These are phyloP conservation scores for Nicotiana sylvestris DNA, from an alignment of 257 asterid species.

Conservation along the genomic window DNA sequence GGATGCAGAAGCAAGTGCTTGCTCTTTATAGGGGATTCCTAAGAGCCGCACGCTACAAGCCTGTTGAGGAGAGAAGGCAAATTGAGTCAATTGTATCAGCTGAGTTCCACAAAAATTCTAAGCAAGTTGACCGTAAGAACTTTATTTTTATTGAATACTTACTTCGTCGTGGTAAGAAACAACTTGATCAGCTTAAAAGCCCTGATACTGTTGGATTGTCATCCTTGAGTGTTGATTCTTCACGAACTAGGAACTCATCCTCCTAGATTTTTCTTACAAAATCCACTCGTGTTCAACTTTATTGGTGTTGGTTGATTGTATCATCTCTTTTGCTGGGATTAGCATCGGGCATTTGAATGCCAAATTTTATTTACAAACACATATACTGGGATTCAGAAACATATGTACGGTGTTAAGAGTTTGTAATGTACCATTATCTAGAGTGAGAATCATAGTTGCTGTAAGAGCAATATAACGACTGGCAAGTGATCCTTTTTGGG, in stretches of 20 bases:
- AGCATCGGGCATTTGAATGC: not conserved
- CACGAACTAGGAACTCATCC: slow-evolving; percentile 28
- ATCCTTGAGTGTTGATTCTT: slow-evolving; percentile 36
- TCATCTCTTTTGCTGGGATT: not conserved
- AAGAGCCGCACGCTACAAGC: slow-evolving; percentile 70
- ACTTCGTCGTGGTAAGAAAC: slow-evolving; percentile 73
- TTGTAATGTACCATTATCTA: no score
- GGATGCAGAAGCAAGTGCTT: slow-evolving; percentile 91
- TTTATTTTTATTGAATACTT: slow-evolving; percentile 74
- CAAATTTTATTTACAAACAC: not conserved
- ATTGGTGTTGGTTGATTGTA: not conserved
- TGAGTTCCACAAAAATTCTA: slow-evolving; percentile 63
- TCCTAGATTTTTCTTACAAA: not conserved
- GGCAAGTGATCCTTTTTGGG: not conserved
- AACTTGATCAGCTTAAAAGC: slow-evolving; percentile 76
- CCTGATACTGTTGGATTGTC: slow-evolving; percentile 64
- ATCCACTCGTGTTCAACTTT: not conserved
- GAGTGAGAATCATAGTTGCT: not conserved
- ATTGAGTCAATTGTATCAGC: slow-evolving; percentile 62
- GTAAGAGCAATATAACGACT: not conserved
- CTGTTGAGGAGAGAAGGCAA: slow-evolving; percentile 60
- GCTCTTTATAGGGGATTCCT: slow-evolving; percentile 74
- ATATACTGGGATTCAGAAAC: not conserved
- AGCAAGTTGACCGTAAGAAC: slow-evolving; percentile 69
- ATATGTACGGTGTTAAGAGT: not conserved